Evolutionary conservation across 2,329 filamentous ascomycete species (phyloP).

Genomic region (Fusarium caatingaense): DNA sequence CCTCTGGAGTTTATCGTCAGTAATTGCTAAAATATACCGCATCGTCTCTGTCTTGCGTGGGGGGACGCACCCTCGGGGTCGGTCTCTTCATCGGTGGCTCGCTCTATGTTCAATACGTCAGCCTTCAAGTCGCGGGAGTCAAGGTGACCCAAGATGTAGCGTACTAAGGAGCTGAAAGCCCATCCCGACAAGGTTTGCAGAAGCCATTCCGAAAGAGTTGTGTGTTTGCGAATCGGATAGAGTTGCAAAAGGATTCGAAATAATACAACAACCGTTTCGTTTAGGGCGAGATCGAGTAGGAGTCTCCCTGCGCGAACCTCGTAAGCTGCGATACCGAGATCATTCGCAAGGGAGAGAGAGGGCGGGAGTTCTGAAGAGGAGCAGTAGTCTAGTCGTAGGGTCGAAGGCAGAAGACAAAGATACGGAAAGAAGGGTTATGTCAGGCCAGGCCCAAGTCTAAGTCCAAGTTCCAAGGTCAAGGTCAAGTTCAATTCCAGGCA

Average conservation of each 20-base stretch:
- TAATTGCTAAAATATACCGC: slow-evolving; percentile 3
- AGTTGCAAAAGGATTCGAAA: slow-evolving; percentile 3
- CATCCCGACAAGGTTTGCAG: slow-evolving; percentile 45
- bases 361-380: not conserved
- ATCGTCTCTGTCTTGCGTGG: slow-evolving; percentile 7
- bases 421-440: not conserved
- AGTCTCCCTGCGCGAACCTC: slow-evolving; percentile 44
- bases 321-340: slow-evolving; percentile 38
- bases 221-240: not conserved
- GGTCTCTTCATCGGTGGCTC: slow-evolving; percentile 47
- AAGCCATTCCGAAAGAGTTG: slow-evolving; percentile 34
- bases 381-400: not conserved
- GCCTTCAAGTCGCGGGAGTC: slow-evolving; percentile 17
- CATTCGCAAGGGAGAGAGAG: slow-evolving; percentile 35
- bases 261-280: slow-evolving; percentile 23
- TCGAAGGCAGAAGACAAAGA: not conserved
- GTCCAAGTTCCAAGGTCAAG: not conserved
- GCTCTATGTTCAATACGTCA: slow-evolving; percentile 44
- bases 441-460: not conserved
- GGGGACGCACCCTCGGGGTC: slow-evolving; percentile 51
- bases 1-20: slow-evolving; percentile 59
- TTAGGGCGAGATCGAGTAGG: slow-evolving; percentile 26
- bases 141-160: slow-evolving; percentile 16
- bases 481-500: slow-evolving; percentile 2
- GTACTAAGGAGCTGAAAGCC: slow-evolving; percentile 50